phyloP scores from a whole-genome alignment of 768 basidiomycete species.

The Suillus paluster region DNA sequence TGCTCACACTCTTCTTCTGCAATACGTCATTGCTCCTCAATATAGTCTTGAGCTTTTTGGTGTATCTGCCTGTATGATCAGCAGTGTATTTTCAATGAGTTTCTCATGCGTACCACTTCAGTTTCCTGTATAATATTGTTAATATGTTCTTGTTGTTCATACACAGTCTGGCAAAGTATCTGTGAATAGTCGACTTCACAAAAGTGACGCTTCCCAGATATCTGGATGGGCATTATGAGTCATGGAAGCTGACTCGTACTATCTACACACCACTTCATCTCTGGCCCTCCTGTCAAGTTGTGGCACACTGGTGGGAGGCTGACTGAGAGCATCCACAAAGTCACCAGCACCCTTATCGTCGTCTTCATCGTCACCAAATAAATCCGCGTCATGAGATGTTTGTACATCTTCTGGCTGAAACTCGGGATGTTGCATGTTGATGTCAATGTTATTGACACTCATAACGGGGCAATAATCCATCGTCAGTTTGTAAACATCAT shows the following conservation, averaged over 20 bases:
- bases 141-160: conserved; percentile 1
- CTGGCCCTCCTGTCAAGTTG: not conserved
- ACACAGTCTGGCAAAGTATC: not conserved
- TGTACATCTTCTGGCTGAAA: conserved; percentile 1
- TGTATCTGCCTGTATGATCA: not conserved
- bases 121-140: not conserved
- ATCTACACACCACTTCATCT: not conserved
- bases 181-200: conserved; percentile 7
- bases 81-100: too few species aligned
- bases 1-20: not conserved
- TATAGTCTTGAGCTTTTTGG: not conserved
- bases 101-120: not conserved
- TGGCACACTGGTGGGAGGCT: not conserved
- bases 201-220: conserved; percentile 1
- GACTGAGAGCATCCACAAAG: not conserved
- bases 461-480: not conserved
- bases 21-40: not conserved
- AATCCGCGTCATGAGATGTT: not conserved
- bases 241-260: not conserved
- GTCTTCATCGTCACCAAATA: not conserved
- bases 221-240: not conserved
- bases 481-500: not conserved
- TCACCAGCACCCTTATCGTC: not conserved
- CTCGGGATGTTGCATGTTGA: not conserved
- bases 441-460: not conserved